Conservation (phyloP, 2,329 filamentous ascomycete species). For the Penicillium sp. region DNA sequence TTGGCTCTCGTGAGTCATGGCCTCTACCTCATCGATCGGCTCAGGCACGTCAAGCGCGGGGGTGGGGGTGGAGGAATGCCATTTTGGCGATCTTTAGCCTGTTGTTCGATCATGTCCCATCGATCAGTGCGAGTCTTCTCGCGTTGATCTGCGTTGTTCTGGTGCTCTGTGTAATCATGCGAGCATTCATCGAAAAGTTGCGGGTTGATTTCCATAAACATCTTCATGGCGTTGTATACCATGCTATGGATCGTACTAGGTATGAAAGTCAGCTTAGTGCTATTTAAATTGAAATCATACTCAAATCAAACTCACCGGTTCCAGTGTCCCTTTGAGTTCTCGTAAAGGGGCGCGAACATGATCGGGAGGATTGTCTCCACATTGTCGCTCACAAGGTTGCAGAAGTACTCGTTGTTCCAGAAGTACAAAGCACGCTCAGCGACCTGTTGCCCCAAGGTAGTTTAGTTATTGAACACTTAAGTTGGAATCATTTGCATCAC, state of each 20-base stretch:
- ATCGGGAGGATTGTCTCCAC: conserved; percentile 97
- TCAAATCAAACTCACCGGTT: conserved; percentile 67
- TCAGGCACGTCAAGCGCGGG: conserved; percentile 47
- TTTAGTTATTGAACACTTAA: not conserved
- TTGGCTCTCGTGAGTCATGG: conserved; percentile 76
- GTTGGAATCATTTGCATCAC: no score
- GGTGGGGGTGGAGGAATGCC: conserved; percentile 40
- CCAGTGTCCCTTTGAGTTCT: conserved; percentile 99
- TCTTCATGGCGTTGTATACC: conserved; percentile 99
- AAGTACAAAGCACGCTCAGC: conserved; percentile 97
- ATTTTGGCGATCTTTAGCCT: conserved; percentile 69
- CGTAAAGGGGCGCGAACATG: conserved; percentile 97
- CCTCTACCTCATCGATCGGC: conserved; percentile 69
- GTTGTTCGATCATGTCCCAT: conserved; percentile 82
- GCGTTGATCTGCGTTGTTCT: conserved; percentile 84
- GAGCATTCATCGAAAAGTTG: conserved; percentile 98
- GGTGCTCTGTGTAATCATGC: conserved; percentile 94
- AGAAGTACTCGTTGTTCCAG: conserved; percentile 99
- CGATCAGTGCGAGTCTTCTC: conserved; percentile 79
- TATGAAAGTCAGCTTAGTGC: conserved; percentile 26
- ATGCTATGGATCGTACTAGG: conserved; percentile 94
- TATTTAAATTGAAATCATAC: not conserved
- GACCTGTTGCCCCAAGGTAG: conserved; percentile 54
- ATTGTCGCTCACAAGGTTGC: conserved; percentile 97
- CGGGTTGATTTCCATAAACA: conserved; percentile 99